phyloP scores from a whole-genome alignment of 305 asterid genomes.

The Solanum chacoense region DNA sequence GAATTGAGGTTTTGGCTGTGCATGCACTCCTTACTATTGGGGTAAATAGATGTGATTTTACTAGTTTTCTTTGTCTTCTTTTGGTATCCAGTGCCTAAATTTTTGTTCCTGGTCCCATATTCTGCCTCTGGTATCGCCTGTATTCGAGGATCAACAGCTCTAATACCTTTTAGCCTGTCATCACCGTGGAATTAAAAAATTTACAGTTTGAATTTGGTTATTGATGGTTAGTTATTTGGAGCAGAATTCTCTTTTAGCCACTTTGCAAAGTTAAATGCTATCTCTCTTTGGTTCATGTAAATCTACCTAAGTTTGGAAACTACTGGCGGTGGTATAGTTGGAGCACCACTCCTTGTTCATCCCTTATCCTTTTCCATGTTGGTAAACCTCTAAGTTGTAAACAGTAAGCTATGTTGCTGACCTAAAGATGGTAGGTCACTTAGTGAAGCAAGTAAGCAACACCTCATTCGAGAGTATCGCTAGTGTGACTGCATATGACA shows the following conservation, averaged over 20 bases:
- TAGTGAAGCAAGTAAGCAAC: neutral
- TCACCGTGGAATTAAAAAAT: neutral
- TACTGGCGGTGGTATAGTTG: neutral
- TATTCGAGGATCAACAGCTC: neutral
- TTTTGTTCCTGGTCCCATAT: neutral
- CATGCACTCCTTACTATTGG: neutral
- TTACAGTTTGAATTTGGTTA: neutral
- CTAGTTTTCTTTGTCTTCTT: neutral
- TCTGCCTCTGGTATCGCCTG: neutral
- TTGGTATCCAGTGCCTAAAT: neutral
- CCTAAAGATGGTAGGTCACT: neutral
- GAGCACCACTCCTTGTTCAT: neutral
- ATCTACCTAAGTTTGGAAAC: neutral
- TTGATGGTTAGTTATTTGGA: neutral
- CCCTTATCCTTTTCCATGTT: neutral
- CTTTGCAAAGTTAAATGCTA: neutral
- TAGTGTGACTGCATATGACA: neutral
- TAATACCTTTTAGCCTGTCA: neutral
- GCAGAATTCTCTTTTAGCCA: neutral
- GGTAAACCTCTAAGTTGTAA: neutral
- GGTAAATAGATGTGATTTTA: neutral
- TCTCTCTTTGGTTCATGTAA: neutral
- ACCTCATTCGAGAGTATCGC: neutral
- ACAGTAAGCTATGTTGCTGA: neutral
- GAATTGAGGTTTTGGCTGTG: neutral